phyloP scores from a whole-genome alignment of 2,329 filamentous ascomycete species.

The Huntiella bhutanensis region DNA sequence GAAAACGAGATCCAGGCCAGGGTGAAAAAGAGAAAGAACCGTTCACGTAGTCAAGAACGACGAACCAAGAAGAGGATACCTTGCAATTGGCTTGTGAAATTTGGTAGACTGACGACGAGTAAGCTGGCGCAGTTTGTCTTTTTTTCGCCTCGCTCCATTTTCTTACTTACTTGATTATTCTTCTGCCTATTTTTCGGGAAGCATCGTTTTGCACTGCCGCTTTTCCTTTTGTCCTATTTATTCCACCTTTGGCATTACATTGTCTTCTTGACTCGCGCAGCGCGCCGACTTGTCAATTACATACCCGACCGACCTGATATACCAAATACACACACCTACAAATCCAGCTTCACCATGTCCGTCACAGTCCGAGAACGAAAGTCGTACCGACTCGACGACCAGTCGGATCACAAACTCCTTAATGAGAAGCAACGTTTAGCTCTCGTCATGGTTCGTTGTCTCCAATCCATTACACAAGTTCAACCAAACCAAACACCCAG shows the following conservation, averaged over 20 bases:
- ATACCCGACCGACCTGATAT: not conserved
- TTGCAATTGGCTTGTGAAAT: not conserved
- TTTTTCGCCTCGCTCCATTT: not conserved
- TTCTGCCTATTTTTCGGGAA: not conserved
- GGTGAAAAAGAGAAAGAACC: not conserved
- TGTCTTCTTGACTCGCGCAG: constrained; percentile 2
- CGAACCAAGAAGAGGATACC: not conserved
- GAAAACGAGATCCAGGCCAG: not conserved
- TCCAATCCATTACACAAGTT: not conserved
- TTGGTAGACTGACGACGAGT: not conserved
- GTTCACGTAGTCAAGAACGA: not conserved
- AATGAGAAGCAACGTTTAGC: constrained; percentile 18
- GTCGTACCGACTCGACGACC: constrained; percentile 24
- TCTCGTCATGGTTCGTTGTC: constrained; percentile 10
- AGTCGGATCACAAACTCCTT: constrained; percentile 18
- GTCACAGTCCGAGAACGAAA: constrained; percentile 18
- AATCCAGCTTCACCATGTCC: constrained; percentile 16
- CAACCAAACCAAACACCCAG: not conserved
- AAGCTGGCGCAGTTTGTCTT: not conserved
- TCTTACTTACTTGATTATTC: not conserved
- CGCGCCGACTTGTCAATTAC: not conserved
- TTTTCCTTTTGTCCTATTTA: not conserved
- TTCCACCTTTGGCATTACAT: not conserved
- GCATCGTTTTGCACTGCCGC: too few relatives aligned
- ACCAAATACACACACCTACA: not conserved